Base-by-base conservation (phyloP, 2,329 filamentous ascomycete species). In the Penicillium sclerotiorum region DNA sequence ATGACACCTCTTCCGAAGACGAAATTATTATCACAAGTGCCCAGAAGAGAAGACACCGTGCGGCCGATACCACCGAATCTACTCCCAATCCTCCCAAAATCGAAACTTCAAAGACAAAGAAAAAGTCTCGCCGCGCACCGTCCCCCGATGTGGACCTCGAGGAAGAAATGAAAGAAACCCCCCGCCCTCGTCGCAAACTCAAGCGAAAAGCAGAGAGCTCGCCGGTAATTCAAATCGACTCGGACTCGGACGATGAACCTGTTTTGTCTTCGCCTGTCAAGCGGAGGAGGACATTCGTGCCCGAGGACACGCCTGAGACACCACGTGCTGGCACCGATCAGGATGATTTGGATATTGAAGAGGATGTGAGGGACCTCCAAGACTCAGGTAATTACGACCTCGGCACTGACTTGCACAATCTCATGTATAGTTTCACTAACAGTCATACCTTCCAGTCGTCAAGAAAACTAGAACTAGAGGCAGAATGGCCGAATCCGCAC, bases 311-410 rank as follows among this genome's bases (percentile, higher is more conserved):
- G 4, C 60, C 62, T 36, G 50, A 56, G 20, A 64, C 63, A 13
- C 68, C 68, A 0, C 58, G 54, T 13, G 54, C 53, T 5, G 51
- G 53, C 27, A 49, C 50, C 8, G 50, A 65, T 17, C 65, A 74
- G 50, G 69, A 72, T 45, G 60, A 65, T 41, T 61, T 72, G 17
- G 76, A 78, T 51, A 52, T 78, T 2, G 67, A 73, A 30, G 74
- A 76, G 43, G 76, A 78, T 53, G 57, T 78, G 4, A 64, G 69
- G 43, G 73, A 74, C 49, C 65, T 78, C 4, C 67, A 71, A 38
- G 73, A 75, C 50, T 77, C 75, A 43, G 69, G 72, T 71, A 67
- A 8, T n/a, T 8, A 25, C 9, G 9, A 28, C 6, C 13, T 25
- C 32, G 11, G 12, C 2, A 12, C 1, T 5, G 33, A 22, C 5